phyloP scores from a whole-genome alignment of 1,284 basidiomycete species.

The Ustilago crameri region DNA sequence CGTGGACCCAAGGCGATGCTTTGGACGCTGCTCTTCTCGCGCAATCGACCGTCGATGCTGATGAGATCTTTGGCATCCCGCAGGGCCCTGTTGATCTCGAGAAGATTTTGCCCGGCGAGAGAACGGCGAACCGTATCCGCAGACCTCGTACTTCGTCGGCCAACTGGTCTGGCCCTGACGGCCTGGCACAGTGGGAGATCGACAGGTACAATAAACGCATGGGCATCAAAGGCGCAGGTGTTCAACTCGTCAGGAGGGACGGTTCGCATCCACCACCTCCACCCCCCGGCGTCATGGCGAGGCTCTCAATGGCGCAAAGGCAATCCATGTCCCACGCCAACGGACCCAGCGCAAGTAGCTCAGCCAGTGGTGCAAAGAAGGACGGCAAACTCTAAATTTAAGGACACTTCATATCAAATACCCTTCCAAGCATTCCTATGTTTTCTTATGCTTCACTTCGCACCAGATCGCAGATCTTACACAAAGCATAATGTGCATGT shows the following conservation, averaged over 20 bases:
- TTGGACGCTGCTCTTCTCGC: slow-evolving; percentile 55
- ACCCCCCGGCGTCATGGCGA: slow-evolving; percentile 27
- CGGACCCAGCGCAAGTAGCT: not conserved
- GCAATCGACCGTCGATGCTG: slow-evolving; percentile 59
- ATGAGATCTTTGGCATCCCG: slow-evolving; percentile 65
- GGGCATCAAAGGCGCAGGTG: slow-evolving; percentile 56
- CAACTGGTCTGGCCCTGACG: slow-evolving; percentile 62
- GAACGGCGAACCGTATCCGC: slow-evolving; percentile 44
- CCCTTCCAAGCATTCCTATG: no score
- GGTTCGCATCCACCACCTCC: slow-evolving; percentile 34
- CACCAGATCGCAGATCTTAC: no score
- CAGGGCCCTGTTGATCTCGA: slow-evolving; percentile 61
- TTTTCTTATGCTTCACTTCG: no score
- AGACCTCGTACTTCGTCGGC: slow-evolving; percentile 60
- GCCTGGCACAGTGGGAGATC: slow-evolving; percentile 64
- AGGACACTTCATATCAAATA: no score
- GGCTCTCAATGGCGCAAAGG: slow-evolving; percentile 33
- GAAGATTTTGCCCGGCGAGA: slow-evolving; percentile 57
- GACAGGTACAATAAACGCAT: slow-evolving; percentile 65
- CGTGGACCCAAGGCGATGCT: slow-evolving; percentile 62
- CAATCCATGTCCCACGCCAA: slow-evolving; percentile 23
- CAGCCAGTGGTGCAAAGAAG: slow-evolving; percentile 10
- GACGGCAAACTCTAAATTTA: slow-evolving; percentile 4
- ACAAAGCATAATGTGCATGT: no score
- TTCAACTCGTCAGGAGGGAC: slow-evolving; percentile 27